A percentile compares a stretch with the other conserved stretches of the same genome.
These are phyloP conservation scores for Tagetes patula DNA, from an alignment of 129 eudicot species.

Conservation along the genomic window DNA sequence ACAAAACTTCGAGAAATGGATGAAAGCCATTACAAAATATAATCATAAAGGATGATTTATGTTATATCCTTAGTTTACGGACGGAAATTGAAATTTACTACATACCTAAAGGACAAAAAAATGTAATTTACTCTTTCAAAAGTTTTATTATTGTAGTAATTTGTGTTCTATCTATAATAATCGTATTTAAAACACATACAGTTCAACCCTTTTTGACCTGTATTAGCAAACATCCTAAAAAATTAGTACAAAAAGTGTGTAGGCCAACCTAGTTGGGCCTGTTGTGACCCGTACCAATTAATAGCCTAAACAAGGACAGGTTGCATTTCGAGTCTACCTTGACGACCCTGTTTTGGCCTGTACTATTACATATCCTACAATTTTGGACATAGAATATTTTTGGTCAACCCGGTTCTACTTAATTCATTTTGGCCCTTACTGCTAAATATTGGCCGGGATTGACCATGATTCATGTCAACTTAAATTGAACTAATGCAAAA, in stretches of 20 bases:
- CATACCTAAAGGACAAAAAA: too few relatives aligned
- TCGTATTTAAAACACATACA: background rate
- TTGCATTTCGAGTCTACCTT: background rate
- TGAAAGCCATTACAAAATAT: too few relatives aligned
- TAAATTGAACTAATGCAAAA: background rate
- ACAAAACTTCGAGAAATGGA: too few relatives aligned
- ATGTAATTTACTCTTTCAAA: too few relatives aligned
- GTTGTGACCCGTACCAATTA: background rate
- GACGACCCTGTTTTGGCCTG: background rate
- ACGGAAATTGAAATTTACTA: too few relatives aligned
- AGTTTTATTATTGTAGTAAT: too few relatives aligned
- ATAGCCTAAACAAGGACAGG: background rate
- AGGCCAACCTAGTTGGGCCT: background rate
- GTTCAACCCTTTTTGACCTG: background rate
- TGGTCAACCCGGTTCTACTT: background rate
- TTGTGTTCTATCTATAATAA: too few relatives aligned
- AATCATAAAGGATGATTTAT: too few relatives aligned
- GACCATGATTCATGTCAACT: background rate
- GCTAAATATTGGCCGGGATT: background rate
- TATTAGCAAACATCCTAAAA: too few relatives aligned
- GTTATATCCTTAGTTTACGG: too few relatives aligned
- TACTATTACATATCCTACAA: background rate
- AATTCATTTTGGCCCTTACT: background rate
- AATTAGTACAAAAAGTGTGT: background rate
- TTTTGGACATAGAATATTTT: background rate